Conservation (phyloP, 2,329 filamentous ascomycete species). For the Trichothecium roseum region DNA sequence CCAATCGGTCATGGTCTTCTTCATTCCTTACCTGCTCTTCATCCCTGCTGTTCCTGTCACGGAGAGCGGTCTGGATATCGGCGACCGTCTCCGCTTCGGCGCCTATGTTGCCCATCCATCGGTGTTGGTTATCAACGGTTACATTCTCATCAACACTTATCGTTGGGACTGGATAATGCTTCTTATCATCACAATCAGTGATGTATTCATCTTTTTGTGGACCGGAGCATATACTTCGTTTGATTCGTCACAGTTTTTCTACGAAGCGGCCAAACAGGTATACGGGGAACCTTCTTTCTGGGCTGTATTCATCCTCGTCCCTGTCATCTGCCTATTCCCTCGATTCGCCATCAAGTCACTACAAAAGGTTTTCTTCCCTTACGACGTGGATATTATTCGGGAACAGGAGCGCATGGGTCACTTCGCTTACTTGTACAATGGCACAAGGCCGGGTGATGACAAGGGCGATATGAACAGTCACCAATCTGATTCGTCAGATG, state of each 20-base stretch:
- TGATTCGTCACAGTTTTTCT: constrained; percentile 48
- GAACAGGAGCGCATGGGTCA: constrained; percentile 80
- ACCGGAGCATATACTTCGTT: constrained; percentile 69
- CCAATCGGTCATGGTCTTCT: constrained; percentile 89
- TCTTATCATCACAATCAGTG: constrained; percentile 71
- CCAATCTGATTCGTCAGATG: constrained; percentile 48
- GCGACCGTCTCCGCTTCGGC: constrained; percentile 76
- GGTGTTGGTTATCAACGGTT: constrained; percentile 82
- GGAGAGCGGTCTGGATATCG: constrained; percentile 62
- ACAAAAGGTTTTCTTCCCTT: constrained; percentile 90
- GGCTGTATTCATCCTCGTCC: constrained; percentile 69
- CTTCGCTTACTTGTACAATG: constrained; percentile 58
- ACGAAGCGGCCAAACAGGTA: constrained; percentile 65
- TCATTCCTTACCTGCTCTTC: constrained; percentile 80
- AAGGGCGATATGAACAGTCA: constrained; percentile 27
- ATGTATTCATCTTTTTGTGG: constrained; percentile 88
- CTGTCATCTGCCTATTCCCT: constrained; percentile 75
- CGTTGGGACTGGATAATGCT: constrained; percentile 97
- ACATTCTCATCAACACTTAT: constrained; percentile 93
- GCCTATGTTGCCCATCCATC: constrained; percentile 77
- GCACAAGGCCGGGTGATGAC: constrained; percentile 17
- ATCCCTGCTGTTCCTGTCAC: constrained; percentile 57
- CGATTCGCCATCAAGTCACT: constrained; percentile 77
- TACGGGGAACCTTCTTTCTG: constrained; percentile 81
- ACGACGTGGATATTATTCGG: constrained; percentile 89